These are phyloP conservation scores for Sesbania bispinosa DNA, from an alignment of 306 rosid species.

Conservation along the genomic window DNA sequence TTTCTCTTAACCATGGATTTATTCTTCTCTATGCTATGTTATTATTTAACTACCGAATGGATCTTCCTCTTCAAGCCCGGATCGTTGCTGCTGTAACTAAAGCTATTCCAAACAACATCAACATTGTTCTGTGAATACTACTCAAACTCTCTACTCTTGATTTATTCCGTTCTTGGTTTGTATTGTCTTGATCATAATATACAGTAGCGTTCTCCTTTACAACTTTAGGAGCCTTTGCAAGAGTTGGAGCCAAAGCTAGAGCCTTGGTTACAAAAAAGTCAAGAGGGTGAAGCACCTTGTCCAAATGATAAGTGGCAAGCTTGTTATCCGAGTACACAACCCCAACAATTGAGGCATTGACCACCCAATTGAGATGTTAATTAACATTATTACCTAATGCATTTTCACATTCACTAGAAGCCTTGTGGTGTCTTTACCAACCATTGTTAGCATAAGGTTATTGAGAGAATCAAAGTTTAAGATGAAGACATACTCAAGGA, in stretches of 20 bases:
- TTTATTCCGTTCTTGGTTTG: conserved; percentile 27
- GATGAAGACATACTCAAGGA: conserved; percentile 26
- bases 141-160: conserved; percentile 35
- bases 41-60: neutral
- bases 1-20: too few relatives aligned
- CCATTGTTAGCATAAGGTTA: conserved; percentile 37
- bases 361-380: conserved; percentile 56
- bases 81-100: conserved; percentile 6
- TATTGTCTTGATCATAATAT: conserved; percentile 16
- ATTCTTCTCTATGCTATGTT: too few relatives aligned
- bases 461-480: conserved; percentile 32
- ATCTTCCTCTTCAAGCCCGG: conserved; percentile 12
- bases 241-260: conserved; percentile 45
- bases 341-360: conserved; percentile 45
- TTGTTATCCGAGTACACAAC: conserved; percentile 48
- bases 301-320: conserved; percentile 51
- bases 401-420: conserved; percentile 45
- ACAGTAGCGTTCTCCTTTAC: conserved; percentile 24
- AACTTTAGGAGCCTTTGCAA: conserved; percentile 45
- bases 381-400: conserved; percentile 47
- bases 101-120: conserved; percentile 28
- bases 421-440: conserved; percentile 27
- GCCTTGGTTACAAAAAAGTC: conserved; percentile 50
- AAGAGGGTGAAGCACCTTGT: conserved; percentile 60
- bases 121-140: conserved; percentile 21